Base-by-base conservation (phyloP, 2,329 filamentous ascomycete species). In the Triangularia verruculosa region DNA sequence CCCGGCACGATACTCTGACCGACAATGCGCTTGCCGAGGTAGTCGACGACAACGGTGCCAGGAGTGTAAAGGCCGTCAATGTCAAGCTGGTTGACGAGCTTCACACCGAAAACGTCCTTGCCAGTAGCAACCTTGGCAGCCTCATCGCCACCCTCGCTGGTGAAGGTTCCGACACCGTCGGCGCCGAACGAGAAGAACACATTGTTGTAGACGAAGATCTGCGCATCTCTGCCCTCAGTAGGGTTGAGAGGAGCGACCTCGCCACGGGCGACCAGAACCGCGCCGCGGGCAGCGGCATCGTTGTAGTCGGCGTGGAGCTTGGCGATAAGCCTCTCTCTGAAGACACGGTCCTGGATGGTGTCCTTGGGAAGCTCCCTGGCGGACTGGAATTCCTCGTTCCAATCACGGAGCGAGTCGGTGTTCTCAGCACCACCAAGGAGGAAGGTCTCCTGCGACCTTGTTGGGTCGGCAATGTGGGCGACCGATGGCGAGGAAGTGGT, bases 201-300 rank as follows among this genome's bases (percentile, higher is more conserved):
- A 78, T 99, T 99, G 83, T 98, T 98, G 82, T 98, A 97, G 24
- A 99, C 94, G 73, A 97, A 99, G 69, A 99, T 99, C 76, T 99
- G 95, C 3, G 95, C 95, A 75, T 99, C 94, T 69, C 85, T 87
- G 67, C 84, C 88, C 78, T 99, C 95, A 0, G 94, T 98, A 6
- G 95, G 96, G 79, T 99, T 99, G 61, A 99, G 80, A 6, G 95
- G 92, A 20, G 93, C 89, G 67, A 99, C 90, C 76, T 99, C 95
- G 61, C 95, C 95, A 63, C 92, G 86, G 24, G 93, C 94, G 61
- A 99, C 94, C 69, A 98, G 82, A 54, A 97, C 91, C 30, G 95
- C 94, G 66, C 95, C 95, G 66, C 92, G 88, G 47, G 93, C 91
- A 62, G 96, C 95, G 55, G 95, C 94, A 74, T 99, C 95, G 67